A percentile compares a stretch with the other conserved stretches of the same genome.
Conservation (phyloP, 768 basidiomycete species). For the Leucosporidium creatinivorum region DNA sequence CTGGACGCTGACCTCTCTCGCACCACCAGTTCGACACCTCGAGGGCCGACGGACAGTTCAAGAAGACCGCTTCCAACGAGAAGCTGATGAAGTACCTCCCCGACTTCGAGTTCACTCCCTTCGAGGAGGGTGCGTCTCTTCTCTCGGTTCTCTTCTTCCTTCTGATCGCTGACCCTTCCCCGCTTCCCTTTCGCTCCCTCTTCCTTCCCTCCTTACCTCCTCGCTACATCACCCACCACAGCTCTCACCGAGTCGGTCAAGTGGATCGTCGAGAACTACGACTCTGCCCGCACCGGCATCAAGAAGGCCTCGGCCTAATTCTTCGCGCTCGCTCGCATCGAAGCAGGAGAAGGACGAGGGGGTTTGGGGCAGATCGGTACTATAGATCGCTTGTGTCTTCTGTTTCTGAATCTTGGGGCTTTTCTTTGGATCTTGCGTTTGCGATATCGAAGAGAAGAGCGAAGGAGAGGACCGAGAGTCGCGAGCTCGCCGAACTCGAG, state of each 20-base stretch:
- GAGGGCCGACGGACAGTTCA: slow-evolving; percentile 85
- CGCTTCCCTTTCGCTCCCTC: no score
- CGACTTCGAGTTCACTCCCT: slow-evolving; percentile 84
- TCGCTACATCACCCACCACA: slow-evolving; percentile 34
- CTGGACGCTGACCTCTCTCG: not conserved
- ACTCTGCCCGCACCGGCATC: slow-evolving; percentile 23
- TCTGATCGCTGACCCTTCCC: not conserved
- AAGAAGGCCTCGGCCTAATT: not conserved
- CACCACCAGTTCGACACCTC: slow-evolving; percentile 67
- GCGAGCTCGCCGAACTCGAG: no score
- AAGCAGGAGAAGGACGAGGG: no score
- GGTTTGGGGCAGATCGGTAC: not conserved
- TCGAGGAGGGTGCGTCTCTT: slow-evolving; percentile 58
- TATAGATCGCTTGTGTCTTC: not conserved
- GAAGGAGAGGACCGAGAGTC: no score
- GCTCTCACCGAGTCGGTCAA: slow-evolving; percentile 70
- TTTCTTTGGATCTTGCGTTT: no score
- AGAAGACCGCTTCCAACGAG: slow-evolving; percentile 90
- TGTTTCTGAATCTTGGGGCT: no score
- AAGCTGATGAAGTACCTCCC: slow-evolving; percentile 71
- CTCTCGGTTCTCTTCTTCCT: not conserved
- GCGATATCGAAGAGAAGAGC: no score
- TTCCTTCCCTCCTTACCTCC: not conserved
- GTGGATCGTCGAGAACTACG: slow-evolving; percentile 61
- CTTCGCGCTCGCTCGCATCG: not conserved